Percentiles rank a stretch among this genome's conserved stretches.
These are phyloP conservation scores for Trichoderma harzianum DNA, from an alignment of 2,329 filamentous ascomycete species.

Conservation along the genomic window DNA sequence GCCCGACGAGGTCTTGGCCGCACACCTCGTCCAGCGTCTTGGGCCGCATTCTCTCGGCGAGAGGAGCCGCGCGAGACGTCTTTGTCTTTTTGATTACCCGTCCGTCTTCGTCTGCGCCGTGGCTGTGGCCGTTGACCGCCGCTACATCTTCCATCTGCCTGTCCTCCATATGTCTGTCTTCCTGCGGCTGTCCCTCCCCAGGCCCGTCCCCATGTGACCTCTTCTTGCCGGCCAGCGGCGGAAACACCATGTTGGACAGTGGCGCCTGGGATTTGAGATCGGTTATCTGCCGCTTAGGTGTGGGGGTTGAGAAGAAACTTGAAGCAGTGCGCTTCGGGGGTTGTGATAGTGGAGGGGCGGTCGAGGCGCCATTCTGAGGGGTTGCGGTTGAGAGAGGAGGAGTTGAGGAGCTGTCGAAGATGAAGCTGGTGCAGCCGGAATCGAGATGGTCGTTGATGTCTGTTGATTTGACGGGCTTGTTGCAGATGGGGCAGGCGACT, in stretches of 20 bases:
- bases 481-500: constrained; percentile 77
- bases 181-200: constrained; percentile 29
- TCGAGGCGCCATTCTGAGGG: constrained; percentile 22
- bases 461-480: constrained; percentile 64
- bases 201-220: constrained; percentile 54
- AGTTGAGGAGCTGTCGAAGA: constrained; percentile 49
- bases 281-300: constrained; percentile 48
- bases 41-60: constrained; percentile 93
- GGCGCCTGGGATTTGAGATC: constrained; percentile 33
- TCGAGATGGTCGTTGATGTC: constrained; percentile 92
- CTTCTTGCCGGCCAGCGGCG: constrained; percentile 42
- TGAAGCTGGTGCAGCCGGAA: constrained; percentile 68
- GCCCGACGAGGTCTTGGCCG: constrained; percentile 88
- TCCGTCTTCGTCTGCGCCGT: constrained; percentile 30
- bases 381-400: constrained; percentile 35
- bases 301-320: constrained; percentile 60
- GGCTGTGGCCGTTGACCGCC: not conserved
- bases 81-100: constrained; percentile 62
- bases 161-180: constrained; percentile 1
- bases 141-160: constrained; percentile 12
- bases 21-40: constrained; percentile 78
- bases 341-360: constrained; percentile 28
- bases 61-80: constrained; percentile 68
- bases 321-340: constrained; percentile 55
- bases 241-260: constrained; percentile 32